Conservation (phyloP, 2,329 filamentous ascomycete species). For the Colletotrichum sp. region DNA sequence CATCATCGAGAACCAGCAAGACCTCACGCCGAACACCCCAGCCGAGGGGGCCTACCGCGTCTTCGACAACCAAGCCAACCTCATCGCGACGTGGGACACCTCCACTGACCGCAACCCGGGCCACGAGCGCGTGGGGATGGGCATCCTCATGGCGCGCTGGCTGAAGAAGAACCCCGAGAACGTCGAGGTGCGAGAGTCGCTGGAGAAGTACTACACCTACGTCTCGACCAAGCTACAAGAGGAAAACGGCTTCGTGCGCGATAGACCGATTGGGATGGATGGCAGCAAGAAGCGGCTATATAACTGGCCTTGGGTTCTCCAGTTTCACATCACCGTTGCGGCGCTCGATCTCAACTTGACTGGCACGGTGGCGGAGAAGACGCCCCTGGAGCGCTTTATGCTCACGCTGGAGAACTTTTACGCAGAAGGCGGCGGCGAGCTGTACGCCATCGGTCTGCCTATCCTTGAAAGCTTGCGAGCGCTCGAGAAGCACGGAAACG, state of each 20-base stretch:
- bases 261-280: background rate
- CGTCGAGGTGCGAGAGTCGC: background rate
- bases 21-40: background rate
- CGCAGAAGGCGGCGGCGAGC: background rate
- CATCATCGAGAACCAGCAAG: conserved; percentile 15
- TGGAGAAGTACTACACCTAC: background rate
- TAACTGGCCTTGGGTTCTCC: conserved; percentile 15
- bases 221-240: conserved; percentile 12
- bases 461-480: background rate
- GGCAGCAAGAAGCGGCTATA: background rate
- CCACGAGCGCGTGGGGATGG: conserved; percentile 19
- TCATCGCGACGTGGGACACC: background rate
- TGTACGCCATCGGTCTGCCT: conserved; percentile 8
- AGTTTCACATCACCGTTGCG: conserved; percentile 6
- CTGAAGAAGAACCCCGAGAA: background rate
- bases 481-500: background rate
- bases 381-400: background rate
- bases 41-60: conserved; percentile 1
- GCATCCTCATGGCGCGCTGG: conserved; percentile 10
- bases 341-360: background rate
- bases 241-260: background rate
- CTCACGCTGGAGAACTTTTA: conserved; percentile 4
- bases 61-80: conserved; percentile 13
- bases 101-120: conserved; percentile 8
- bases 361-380: background rate